Evolutionary conservation across 1,139 yeast species (phyloP).

Genomic region (Pichia cactophila): DNA sequence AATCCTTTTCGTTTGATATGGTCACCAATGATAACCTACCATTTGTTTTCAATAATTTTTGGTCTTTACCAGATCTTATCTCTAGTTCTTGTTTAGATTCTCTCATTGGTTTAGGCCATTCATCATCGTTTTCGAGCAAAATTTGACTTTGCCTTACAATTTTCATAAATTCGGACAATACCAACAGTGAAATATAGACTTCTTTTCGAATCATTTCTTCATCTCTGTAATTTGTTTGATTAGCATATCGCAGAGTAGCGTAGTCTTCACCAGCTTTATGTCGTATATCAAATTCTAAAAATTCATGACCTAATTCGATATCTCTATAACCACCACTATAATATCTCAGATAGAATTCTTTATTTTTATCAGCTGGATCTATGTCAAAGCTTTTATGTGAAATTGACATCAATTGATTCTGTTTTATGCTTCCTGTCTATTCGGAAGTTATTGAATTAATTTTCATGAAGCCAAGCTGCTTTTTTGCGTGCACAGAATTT

Average conservation of each 20-base stretch:
- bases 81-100: slow-evolving; percentile 42
- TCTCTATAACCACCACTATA: slow-evolving; percentile 31
- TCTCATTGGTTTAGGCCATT: slow-evolving; percentile 36
- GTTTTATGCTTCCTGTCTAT: not conserved
- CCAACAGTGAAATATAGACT: slow-evolving; percentile 31
- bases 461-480: too few species aligned
- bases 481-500: too few species aligned
- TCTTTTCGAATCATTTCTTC: slow-evolving; percentile 37
- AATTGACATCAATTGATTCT: not conserved
- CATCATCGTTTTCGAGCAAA: slow-evolving; percentile 32
- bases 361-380: not conserved
- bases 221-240: slow-evolving; percentile 39
- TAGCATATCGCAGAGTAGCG: slow-evolving; percentile 36
- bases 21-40: slow-evolving; percentile 36
- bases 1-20: slow-evolving; percentile 34
- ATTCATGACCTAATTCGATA: slow-evolving; percentile 37
- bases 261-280: slow-evolving; percentile 26
- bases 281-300: slow-evolving; percentile 36
- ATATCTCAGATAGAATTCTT: slow-evolving; percentile 31
- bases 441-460: too few species aligned
- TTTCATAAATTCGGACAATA: slow-evolving; percentile 30
- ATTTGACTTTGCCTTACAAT: slow-evolving; percentile 36
- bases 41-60: slow-evolving; percentile 32
- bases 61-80: slow-evolving; percentile 32
- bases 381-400: slow-evolving; percentile 5